Base-by-base conservation (phyloP, 352 stramenopile species). In the Thraustotheca clavata region DNA sequence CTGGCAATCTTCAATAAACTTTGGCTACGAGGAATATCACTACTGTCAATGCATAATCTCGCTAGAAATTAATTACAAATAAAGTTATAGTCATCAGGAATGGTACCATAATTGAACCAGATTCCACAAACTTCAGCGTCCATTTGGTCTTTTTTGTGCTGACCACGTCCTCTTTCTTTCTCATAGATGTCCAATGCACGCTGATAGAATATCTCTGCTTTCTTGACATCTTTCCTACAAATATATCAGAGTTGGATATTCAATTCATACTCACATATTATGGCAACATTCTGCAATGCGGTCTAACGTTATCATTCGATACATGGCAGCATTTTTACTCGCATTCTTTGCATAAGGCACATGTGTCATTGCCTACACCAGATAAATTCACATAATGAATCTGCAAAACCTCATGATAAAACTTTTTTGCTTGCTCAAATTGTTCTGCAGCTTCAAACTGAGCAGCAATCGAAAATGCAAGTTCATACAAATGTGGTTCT, bases 401-500 rank as follows among this genome's bases (percentile, higher is more conserved):
- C 11, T 22, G 8, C 22, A 59, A 14, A 41, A 50, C 55, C 8
- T 90, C 80, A 9, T 87, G 70, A 54, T 92, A 92, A 63, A 83
- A 89, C 36, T 73, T 76, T 12, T 73, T 86, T 11, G 83, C 80
- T 36, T 71, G 69, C 2, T 62, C 61, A 5, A 63, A 61, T 32
- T 75, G 75, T 12, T 57, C 69, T 27, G 89, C 59, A 18, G 77
- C 70, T 57, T 90, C 81, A 60, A 86, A 89, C 69, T 90, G 83
- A 26, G 83, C 80, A 20, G 83, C 80, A 32, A 92, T 87, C 9
- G 76, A 65, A 38, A 92, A 90, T 22, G 80, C 79, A 14, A 92
- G 49, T 67, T 89, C 79, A 46, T 90, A 89, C 72, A 90, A 73
- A 52, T 90, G 83, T 0, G 76, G 78, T 67, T 92, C 83, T 91